Evolutionary conservation across 2,329 filamentous ascomycete genomes (phyloP).

Genomic region (Penicillium paneum): DNA sequence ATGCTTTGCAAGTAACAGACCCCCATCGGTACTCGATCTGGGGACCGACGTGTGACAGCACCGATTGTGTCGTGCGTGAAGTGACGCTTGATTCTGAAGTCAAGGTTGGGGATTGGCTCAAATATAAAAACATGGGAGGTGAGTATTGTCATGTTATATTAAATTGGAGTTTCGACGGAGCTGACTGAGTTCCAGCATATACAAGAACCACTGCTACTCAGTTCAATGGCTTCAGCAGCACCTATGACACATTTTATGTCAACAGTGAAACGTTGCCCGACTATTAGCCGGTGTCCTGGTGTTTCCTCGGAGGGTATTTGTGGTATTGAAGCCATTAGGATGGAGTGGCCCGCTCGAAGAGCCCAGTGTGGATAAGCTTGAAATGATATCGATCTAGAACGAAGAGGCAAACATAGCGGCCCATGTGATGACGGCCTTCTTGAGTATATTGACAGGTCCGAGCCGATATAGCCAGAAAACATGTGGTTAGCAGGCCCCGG

Average conservation of each 20-base stretch:
- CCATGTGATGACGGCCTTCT: not conserved
- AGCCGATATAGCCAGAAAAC: not conserved
- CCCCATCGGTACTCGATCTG: constrained; percentile 26
- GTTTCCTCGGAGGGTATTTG: not conserved
- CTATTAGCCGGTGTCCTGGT: not conserved
- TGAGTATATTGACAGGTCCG: not conserved
- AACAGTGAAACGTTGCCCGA: constrained; percentile 23
- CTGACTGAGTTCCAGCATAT: not conserved
- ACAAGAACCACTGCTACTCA: constrained; percentile 17
- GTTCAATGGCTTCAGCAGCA: constrained; percentile 25
- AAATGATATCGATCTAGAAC: too few relatives aligned
- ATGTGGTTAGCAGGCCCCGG: not conserved
- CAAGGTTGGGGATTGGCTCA: constrained; percentile 27
- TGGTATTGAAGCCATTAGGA: not conserved
- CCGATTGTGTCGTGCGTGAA: constrained; percentile 22
- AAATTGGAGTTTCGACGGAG: not conserved
- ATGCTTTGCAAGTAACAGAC: not conserved
- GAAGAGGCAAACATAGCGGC: not conserved
- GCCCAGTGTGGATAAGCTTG: not conserved
- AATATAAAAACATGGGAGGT: constrained; percentile 31
- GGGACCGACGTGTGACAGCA: constrained; percentile 31
- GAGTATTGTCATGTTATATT: not conserved
- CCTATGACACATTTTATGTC: constrained; percentile 19
- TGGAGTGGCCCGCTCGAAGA: not conserved
- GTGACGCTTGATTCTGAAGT: constrained; percentile 16